These are phyloP conservation scores for Skeletonema grethae DNA, from an alignment of 108 stramenopile genomes.

Conservation along the genomic window DNA sequence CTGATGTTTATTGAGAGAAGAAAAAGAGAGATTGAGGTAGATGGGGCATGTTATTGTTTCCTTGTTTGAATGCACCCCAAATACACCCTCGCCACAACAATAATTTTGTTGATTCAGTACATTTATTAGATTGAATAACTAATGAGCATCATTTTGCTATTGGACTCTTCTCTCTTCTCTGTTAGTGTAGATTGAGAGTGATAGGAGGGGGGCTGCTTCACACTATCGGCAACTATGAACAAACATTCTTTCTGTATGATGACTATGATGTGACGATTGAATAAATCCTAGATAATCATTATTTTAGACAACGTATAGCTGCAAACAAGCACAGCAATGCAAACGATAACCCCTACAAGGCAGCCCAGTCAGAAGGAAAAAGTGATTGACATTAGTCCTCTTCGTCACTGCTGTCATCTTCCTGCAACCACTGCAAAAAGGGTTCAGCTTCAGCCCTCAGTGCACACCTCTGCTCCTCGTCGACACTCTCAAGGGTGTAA, in stretches of 20 bases:
- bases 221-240: too few relatives aligned
- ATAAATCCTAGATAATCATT: constrained; percentile 1
- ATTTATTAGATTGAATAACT: background rate
- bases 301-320: background rate
- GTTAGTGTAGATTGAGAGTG: too few relatives aligned
- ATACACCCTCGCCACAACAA: background rate
- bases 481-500: constrained; percentile 71
- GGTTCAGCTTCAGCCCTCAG: constrained; percentile 86
- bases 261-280: background rate
- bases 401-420: constrained; percentile 77
- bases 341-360: background rate
- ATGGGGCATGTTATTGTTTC: background rate
- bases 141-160: background rate
- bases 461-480: constrained; percentile 77
- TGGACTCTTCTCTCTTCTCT: too few relatives aligned
- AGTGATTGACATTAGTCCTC: constrained; percentile 43
- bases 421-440: constrained; percentile 90
- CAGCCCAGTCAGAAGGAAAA: background rate
- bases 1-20: constrained; percentile 66
- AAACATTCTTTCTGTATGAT: too few relatives aligned
- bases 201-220: too few relatives aligned
- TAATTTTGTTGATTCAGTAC: background rate
- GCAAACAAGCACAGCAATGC: background rate
- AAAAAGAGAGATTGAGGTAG: background rate
- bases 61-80: background rate